Evolutionary conservation across 2,329 filamentous ascomycete genomes (phyloP).

Genomic region (Pestalotiopsis sp.): DNA sequence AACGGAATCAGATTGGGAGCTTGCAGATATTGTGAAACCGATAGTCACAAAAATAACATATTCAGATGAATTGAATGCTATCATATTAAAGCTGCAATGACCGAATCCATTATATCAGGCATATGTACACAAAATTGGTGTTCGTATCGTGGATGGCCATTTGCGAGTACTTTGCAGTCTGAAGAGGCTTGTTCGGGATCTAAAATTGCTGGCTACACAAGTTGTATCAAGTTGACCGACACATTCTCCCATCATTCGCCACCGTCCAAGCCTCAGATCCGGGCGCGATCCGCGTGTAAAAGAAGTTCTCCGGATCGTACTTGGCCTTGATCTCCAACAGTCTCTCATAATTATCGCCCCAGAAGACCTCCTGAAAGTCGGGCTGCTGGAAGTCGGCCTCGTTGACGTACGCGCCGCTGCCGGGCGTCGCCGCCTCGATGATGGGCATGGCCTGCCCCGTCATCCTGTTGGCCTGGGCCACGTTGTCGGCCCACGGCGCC

Average conservation of each 20-base stretch:
- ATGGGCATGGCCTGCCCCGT: constrained; percentile 31
- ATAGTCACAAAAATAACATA: no score
- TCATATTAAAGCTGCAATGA: no score
- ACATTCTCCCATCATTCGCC: background rate
- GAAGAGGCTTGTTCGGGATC: no score
- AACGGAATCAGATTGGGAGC: no score
- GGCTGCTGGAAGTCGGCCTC: constrained; percentile 41
- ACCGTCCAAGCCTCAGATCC: background rate
- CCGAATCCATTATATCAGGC: no score
- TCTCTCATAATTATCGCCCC: constrained; percentile 35
- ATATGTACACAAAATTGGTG: no score
- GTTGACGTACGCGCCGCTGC: constrained; percentile 35
- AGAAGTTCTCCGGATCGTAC: background rate
- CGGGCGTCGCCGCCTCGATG: constrained; percentile 18
- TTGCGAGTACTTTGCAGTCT: no score
- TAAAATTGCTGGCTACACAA: no score
- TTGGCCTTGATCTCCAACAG: constrained; percentile 36
- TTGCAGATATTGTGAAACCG: no score
- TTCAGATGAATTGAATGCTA: no score
- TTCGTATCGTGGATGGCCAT: no score
- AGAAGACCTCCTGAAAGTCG: constrained; percentile 36
- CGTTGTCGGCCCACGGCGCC: constrained; percentile 22
- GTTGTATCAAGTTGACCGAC: background rate
- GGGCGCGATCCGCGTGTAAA: background rate
- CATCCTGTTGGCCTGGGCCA: constrained; percentile 28